Percentiles rank a stretch among this genome's conserved stretches.
Evolutionary conservation across 495 filamentous ascomycete species (phyloP).

Genomic region (Aspergillus affinis): DNA sequence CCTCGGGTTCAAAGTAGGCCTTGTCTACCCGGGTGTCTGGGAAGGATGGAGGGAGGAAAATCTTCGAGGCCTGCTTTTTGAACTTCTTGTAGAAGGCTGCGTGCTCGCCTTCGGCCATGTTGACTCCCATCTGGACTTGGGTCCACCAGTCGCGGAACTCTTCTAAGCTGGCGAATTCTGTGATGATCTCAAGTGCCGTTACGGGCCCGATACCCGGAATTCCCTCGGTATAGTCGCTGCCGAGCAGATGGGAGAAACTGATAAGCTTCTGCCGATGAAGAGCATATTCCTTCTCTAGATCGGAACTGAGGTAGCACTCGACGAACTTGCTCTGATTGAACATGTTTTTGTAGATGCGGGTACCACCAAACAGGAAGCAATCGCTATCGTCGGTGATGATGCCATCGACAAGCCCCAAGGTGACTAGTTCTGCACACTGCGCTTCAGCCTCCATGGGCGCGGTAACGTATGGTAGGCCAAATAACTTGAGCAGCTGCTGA

Average conservation of each 20-base stretch:
- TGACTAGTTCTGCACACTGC: constrained; percentile 90
- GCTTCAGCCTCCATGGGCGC: constrained; percentile 99
- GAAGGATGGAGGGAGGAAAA: constrained; percentile 79
- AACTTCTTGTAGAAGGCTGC: constrained; percentile 81
- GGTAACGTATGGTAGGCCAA: constrained; percentile 93
- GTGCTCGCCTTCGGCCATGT: constrained; percentile 36
- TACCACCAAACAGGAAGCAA: constrained; percentile 96
- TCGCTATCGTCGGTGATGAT: constrained; percentile 98
- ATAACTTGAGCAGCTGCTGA: constrained; percentile 83
- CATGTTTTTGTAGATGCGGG: constrained; percentile 97
- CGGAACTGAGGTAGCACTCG: constrained; percentile 87
- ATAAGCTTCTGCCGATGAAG: constrained; percentile 82
- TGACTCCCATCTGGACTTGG: constrained; percentile 62
- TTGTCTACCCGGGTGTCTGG: constrained; percentile 71
- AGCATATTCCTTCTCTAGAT: constrained; percentile 86
- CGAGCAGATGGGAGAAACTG: constrained; percentile 81
- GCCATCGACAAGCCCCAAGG: constrained; percentile 84
- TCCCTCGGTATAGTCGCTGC: constrained; percentile 92
- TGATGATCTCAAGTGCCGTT: constrained; percentile 85
- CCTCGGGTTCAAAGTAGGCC: constrained; percentile 83
- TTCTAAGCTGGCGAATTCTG: constrained; percentile 71
- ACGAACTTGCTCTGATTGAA: constrained; percentile 97
- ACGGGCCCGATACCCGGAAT: constrained; percentile 88
- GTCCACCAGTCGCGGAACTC: constrained; percentile 88
- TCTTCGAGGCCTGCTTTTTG: constrained; percentile 71